Evolutionary conservation across 768 basidiomycete species (phyloP), one percentile per base, ranked within the genome.

Genomic region (Boletus fagicola): DNA sequence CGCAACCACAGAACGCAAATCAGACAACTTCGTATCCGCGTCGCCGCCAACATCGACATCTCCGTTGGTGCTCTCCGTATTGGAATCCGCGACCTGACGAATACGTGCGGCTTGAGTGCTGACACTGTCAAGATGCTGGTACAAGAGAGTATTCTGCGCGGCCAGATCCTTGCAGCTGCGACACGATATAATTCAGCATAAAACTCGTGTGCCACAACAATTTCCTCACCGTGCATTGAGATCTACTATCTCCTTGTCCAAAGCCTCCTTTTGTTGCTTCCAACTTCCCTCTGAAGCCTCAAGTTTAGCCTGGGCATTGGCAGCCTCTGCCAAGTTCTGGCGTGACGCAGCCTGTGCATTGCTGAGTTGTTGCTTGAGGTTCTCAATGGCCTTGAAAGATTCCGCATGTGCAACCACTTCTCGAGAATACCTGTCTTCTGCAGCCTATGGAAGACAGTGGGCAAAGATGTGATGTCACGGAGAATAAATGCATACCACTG

Each of bases 371-470:
- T 83, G 77, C 68, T 85, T 88, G 59, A 92, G 74, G 11, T 65
- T 74, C 12, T 86, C 83, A 12, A 91, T 79, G 13, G 76, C 60
- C 73, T 92, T 92, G 78, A 94, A 88, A 0, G 88, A 81, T 22
- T 93, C 92, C 0, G 93, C 92, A 68, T 95, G 93, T 1, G 89
- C 77, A 33, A 94, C 75, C n/a, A 94, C 82, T 67, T 92, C 92
- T 50, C 85, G 80, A 5, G 86, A 81, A 63, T 94, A 94, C 53
- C 86, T 83, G 51, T 90, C 88, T 67, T 94, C 90, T 6, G 90
- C 90, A 61, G 85, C 80, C 82, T 86, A 60, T 10, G 51, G 35
- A 31, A 9, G 12, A 39, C 28, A 3, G 4, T 67, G 2, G 54
- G 49, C 36, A 31, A 22, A 48, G 10, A 15, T 0, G 16, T n/a